Base-by-base conservation (phyloP, 2,329 filamentous ascomycete species). In the Diaporthe ampelina region DNA sequence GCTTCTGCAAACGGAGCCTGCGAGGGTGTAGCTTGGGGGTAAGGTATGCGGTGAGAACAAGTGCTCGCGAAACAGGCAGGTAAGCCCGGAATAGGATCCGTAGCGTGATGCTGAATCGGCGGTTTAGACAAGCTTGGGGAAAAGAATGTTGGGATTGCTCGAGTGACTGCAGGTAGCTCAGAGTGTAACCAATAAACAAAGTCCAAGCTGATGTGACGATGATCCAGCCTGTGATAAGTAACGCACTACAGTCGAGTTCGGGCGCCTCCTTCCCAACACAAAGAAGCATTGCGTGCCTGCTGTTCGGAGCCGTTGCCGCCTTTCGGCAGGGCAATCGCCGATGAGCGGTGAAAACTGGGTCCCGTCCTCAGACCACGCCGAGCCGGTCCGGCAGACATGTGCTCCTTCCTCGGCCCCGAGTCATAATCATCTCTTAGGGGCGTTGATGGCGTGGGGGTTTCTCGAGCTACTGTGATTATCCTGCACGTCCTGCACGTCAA, bases 321-420 rank as follows among this genome's bases (percentile, higher is more conserved):
- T 15, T 54, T 52, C 48, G 63, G 63, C 63, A 68, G 8, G 29
- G 21, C 43, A 57, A 70, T 70, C 68, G 56, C 68, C 68, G 68
- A 70, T 70, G 68, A 70, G 48, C 68, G 68, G 68, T 40, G 48
- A 70, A 70, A 61, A 72, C 54, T 72, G 70, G 58, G 50, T 24
- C 59, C 79, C 94, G 80, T 76, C 87, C 86, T 70, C 88, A 86
- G 0, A 93, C 93, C 77, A 93, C 89, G 4, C 87, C 84, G 11
- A 82, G 74, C 73, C 89, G 86, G 35, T 92, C 92, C 19, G 63
- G 48, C 48, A 40, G 63, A 54, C 19, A 43, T 52, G 40, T 57
- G 9, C 24, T 59, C n/a, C 26, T 84, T 82, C 32, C 32, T 54
- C 63, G 63, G 63, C 32, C 63, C 63, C 63, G 63, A 54, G 63